Evolutionary conservation across 2,329 filamentous ascomycete genomes (phyloP).

Genomic region (Calonectria crousiana): DNA sequence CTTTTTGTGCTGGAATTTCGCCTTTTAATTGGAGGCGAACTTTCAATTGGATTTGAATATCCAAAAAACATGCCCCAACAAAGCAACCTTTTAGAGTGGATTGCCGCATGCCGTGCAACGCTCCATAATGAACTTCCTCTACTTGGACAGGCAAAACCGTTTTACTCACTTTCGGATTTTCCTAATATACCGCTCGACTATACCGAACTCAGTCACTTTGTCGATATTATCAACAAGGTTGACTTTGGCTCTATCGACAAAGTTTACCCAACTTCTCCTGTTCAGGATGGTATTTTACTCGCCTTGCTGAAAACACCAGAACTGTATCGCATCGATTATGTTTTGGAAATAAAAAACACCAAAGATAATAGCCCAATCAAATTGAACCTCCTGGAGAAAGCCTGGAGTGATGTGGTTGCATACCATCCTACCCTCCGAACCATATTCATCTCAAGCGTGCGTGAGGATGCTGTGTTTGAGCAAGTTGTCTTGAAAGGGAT

Average conservation of each 20-base stretch:
- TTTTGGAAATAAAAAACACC: not conserved
- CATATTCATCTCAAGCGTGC: slow-evolving; percentile 1
- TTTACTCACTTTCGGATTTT: slow-evolving; percentile 13
- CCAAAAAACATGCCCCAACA: not conserved
- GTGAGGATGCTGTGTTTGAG: slow-evolving; percentile 8
- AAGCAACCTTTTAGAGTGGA: not conserved
- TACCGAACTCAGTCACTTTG: not conserved
- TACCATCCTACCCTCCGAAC: slow-evolving; percentile 3
- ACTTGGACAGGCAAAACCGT: not conserved
- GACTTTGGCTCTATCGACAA: not conserved
- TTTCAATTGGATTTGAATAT: not conserved
- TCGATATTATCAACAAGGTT: not conserved
- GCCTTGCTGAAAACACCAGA: not conserved
- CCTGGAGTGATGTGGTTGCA: slow-evolving; percentile 2
- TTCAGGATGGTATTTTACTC: slow-evolving; percentile 7
- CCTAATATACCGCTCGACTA: not conserved
- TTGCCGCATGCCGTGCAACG: not conserved
- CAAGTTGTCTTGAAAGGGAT: slow-evolving; percentile 2
- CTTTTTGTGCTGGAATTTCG: not conserved
- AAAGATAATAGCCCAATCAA: not conserved
- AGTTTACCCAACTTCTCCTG: not conserved
- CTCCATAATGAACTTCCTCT: not conserved
- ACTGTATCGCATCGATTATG: slow-evolving; percentile 3
- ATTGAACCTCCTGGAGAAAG: not conserved
- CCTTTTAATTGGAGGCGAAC: not conserved